A percentile compares a stretch with the other conserved stretches of the same genome.
Conservation (phyloP, 2,329 filamentous ascomycete genomes). For the Elsinoe arachidis region DNA sequence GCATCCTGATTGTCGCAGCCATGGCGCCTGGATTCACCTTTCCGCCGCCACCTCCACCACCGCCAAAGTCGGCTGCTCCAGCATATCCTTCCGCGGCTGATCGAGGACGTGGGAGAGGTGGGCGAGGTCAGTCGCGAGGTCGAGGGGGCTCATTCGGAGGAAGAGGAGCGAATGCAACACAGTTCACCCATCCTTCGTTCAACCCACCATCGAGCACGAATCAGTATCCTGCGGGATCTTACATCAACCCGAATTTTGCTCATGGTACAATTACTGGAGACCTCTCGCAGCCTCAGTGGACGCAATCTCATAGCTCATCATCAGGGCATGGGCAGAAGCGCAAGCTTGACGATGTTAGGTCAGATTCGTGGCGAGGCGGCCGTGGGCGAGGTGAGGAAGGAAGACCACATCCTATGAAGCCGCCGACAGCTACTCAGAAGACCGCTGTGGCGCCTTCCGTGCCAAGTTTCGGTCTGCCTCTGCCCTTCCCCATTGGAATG, state of each 20-base stretch:
- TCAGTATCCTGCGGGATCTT: constrained; percentile 22
- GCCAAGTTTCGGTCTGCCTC: constrained; percentile 25
- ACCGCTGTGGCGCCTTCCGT: constrained; percentile 23
- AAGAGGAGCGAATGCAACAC: not conserved
- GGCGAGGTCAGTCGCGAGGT: constrained; percentile 17
- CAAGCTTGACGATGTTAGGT: constrained; percentile 18
- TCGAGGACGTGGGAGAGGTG: constrained; percentile 23
- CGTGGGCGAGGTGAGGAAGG: not conserved
- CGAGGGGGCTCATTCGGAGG: constrained; percentile 15
- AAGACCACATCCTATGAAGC: constrained; percentile 17
- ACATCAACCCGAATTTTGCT: constrained; percentile 25
- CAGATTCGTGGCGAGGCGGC: not conserved
- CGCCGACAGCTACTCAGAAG: constrained; percentile 7
- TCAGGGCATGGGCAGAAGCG: constrained; percentile 24
- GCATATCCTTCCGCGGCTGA: constrained; percentile 16
- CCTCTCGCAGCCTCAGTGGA: not conserved
- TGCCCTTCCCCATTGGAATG: constrained; percentile 16
- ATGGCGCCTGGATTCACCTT: constrained; percentile 33
- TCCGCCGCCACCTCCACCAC: constrained; percentile 41
- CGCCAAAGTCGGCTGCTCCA: constrained; percentile 22
- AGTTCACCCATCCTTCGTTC: not conserved
- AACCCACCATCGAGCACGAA: not conserved
- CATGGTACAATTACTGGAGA: not conserved
- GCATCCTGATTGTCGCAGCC: not conserved
- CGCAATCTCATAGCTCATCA: not conserved